A percentile compares a stretch with the other conserved stretches of the same genome.
Conservation (phyloP, 176 grass and related monocot genomes). For the Pontederia paniculata region DNA sequence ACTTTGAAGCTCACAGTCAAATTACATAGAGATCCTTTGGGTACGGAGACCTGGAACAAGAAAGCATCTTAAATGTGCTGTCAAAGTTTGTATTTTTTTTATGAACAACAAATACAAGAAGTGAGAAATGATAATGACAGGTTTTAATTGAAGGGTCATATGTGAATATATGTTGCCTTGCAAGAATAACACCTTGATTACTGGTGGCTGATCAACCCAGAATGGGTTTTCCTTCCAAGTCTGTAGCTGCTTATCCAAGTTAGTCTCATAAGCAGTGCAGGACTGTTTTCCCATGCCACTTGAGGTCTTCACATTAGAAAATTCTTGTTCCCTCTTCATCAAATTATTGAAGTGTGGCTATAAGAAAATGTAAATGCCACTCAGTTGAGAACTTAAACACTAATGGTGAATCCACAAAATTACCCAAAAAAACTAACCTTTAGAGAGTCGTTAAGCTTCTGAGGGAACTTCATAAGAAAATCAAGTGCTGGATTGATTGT, state of each 20-base stretch:
- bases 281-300: conserved; percentile 13
- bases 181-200: conserved; percentile 57
- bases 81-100: neutral
- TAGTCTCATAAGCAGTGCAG: conserved; percentile 24
- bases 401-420: neutral
- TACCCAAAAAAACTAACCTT: neutral
- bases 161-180: neutral
- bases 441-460: conserved; percentile 13
- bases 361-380: neutral
- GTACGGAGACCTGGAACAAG: conserved; percentile 60
- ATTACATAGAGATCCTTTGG: conserved; percentile 85
- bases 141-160: neutral
- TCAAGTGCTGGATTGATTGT: conserved; percentile 8
- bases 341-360: conserved; percentile 51
- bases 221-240: conserved; percentile 55
- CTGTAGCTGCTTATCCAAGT: conserved; percentile 62
- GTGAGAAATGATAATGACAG: neutral
- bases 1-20: conserved; percentile 58
- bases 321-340: conserved; percentile 19
- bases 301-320: conserved; percentile 3
- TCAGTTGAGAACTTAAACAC: neutral
- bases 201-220: conserved; percentile 49
- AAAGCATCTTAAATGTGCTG: neutral
- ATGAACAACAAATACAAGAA: neutral
- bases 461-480: conserved; percentile 16